Percentiles rank a stretch among this genome's conserved stretches.
Conservation (phyloP, 2,329 filamentous ascomycete species). For the Bipolaris victoriae region DNA sequence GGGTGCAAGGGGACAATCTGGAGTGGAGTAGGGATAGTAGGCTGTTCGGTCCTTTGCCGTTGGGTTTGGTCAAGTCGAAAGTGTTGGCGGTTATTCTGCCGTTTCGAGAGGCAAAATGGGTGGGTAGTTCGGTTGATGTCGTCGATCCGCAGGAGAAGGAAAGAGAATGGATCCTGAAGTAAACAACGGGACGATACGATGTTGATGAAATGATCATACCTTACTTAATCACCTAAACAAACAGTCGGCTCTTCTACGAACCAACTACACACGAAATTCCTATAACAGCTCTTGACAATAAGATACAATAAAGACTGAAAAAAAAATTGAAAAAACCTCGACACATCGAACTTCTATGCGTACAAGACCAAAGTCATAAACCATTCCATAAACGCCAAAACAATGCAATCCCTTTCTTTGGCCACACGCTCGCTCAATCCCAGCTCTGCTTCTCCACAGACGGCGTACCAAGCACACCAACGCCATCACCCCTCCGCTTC, state of each 20-base stretch:
- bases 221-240: neutral
- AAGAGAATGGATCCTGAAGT: slow-evolving; percentile 19
- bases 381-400: slow-evolving; percentile 2
- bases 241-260: neutral
- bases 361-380: neutral
- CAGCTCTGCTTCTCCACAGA: slow-evolving; percentile 22
- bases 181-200: neutral
- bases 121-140: slow-evolving; percentile 27
- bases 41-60: slow-evolving; percentile 81
- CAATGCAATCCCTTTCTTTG: slow-evolving; percentile 1
- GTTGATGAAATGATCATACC: neutral
- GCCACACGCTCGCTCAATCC: slow-evolving; percentile 11
- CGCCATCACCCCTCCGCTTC: slow-evolving; percentile 48
- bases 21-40: slow-evolving; percentile 84
- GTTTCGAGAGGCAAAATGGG: slow-evolving; percentile 32
- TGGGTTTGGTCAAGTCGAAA: slow-evolving; percentile 85
- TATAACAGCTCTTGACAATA: neutral
- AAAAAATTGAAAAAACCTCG: neutral
- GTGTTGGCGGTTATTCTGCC: slow-evolving; percentile 60
- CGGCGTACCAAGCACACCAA: slow-evolving; percentile 56
- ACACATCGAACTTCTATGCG: neutral
- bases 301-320: no score
- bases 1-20: slow-evolving; percentile 87
- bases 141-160: slow-evolving; percentile 16
- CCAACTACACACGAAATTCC: neutral